Conservation (phyloP, 2,329 filamentous ascomycete species). For the Neoscytalidium dimidiatum region DNA sequence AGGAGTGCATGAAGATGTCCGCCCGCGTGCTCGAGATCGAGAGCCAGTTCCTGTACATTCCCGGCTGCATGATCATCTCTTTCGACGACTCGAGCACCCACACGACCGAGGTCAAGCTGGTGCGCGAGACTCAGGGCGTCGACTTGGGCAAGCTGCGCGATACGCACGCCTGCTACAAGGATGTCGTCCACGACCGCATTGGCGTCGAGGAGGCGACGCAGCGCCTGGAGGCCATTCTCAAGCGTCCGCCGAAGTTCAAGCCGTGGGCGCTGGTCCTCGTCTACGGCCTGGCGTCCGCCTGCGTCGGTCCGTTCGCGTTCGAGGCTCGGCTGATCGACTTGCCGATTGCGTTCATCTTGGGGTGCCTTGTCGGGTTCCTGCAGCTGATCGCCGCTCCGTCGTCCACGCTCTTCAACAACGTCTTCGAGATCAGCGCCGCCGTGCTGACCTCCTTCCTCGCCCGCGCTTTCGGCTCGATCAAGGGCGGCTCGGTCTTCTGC, state of each 20-base stretch:
- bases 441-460: slow-evolving; percentile 53
- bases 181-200: slow-evolving; percentile 77
- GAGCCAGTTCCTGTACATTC: slow-evolving; percentile 85
- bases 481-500: slow-evolving; percentile 49
- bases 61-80: slow-evolving; percentile 91
- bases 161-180: slow-evolving; percentile 76
- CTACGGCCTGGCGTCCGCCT: slow-evolving; percentile 74
- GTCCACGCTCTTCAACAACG: slow-evolving; percentile 67
- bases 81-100: slow-evolving; percentile 76
- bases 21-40: slow-evolving; percentile 87
- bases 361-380: slow-evolving; percentile 71
- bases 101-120: slow-evolving; percentile 78
- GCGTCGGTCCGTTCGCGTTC: slow-evolving; percentile 80
- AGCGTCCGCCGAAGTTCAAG: slow-evolving; percentile 56
- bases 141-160: slow-evolving; percentile 74
- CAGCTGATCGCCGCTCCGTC: slow-evolving; percentile 74
- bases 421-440: slow-evolving; percentile 52
- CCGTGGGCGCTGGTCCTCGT: slow-evolving; percentile 58
- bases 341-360: slow-evolving; percentile 74
- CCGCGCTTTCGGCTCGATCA: slow-evolving; percentile 52
- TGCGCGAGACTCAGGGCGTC: slow-evolving; percentile 68
- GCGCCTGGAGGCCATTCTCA: slow-evolving; percentile 64
- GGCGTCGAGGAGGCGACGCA: slow-evolving; percentile 69
- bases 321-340: slow-evolving; percentile 75
- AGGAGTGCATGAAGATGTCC: slow-evolving; percentile 90